A percentile compares a stretch with the other conserved stretches of the same genome.
Evolutionary conservation across 2,329 filamentous ascomycete genomes (phyloP).

Genomic region (Penicillium sclerotigenum): DNA sequence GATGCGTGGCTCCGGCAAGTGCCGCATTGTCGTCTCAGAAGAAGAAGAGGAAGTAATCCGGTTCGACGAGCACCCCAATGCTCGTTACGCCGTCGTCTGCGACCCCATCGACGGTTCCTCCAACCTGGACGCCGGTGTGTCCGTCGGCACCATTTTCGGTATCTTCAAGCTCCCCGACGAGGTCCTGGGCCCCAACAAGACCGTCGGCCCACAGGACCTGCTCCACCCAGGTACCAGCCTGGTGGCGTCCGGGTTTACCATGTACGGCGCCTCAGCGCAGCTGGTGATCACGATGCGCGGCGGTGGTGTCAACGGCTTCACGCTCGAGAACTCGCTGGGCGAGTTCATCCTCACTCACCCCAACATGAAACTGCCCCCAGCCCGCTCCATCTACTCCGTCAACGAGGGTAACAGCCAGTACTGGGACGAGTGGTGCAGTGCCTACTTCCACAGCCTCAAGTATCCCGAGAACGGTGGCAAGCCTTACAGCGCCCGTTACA

Average conservation of each 20-base stretch:
- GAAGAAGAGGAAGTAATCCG: conserved; percentile 92
- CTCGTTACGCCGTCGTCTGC: conserved; percentile 91
- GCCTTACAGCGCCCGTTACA: conserved; percentile 93
- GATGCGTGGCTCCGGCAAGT: conserved; percentile 89
- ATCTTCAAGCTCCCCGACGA: conserved; percentile 84
- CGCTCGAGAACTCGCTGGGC: conserved; percentile 90
- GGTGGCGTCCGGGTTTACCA: conserved; percentile 95
- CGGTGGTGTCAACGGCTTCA: conserved; percentile 93
- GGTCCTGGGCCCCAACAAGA: conserved; percentile 48
- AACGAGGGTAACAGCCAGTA: conserved; percentile 98
- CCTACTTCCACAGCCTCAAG: conserved; percentile 89
- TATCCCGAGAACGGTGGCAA: conserved; percentile 67
- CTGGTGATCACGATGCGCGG: conserved; percentile 96
- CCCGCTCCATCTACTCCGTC: conserved; percentile 88
- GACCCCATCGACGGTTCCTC: conserved; percentile 97
- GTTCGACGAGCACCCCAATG: conserved; percentile 70
- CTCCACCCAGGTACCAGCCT: conserved; percentile 87
- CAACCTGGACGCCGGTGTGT: conserved; percentile 96
- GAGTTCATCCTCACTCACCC: conserved; percentile 99
- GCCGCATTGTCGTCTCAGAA: conserved; percentile 90
- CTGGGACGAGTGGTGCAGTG: conserved; percentile 84
- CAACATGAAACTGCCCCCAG: conserved; percentile 80
- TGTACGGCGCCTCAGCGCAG: conserved; percentile 97
- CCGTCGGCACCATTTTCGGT: conserved; percentile 94
- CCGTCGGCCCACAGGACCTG: conserved; percentile 67